Evolutionary conservation across 2,329 filamentous ascomycete species (phyloP).

Genomic region (Exophiala sp.): DNA sequence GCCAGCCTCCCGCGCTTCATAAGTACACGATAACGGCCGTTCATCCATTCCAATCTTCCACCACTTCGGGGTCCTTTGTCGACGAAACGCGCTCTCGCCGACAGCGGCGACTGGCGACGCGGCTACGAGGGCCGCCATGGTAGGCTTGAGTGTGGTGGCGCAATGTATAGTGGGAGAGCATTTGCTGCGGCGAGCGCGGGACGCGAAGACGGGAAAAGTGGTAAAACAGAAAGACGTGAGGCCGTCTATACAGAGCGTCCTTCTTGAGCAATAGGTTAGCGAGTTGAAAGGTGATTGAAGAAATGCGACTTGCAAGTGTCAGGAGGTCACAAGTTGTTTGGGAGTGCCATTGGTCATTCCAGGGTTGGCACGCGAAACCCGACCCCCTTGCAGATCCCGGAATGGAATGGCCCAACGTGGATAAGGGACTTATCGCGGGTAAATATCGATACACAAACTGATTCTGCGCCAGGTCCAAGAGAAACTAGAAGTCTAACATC

Average conservation of each 20-base stretch:
- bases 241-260: slow-evolving; percentile 16
- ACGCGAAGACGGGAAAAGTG: slow-evolving; percentile 2
- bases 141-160: slow-evolving; percentile 24
- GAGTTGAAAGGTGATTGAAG: slow-evolving; percentile 10
- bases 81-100: slow-evolving; percentile 41
- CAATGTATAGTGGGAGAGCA: slow-evolving; percentile 14
- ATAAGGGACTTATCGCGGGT: neutral
- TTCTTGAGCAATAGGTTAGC: slow-evolving; percentile 2
- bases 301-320: slow-evolving; percentile 10
- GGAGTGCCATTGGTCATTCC: slow-evolving; percentile 7
- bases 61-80: slow-evolving; percentile 39
- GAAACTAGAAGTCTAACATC: slow-evolving; percentile 10
- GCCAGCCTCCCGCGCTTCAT: slow-evolving; percentile 31
- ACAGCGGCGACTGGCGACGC: slow-evolving; percentile 39
- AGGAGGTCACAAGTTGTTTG: slow-evolving; percentile 24
- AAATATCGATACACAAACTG: slow-evolving; percentile 24
- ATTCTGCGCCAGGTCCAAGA: slow-evolving; percentile 1
- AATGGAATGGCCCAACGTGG: neutral
- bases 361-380: neutral
- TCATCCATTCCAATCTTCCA: slow-evolving; percentile 47
- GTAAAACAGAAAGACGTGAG: slow-evolving; percentile 3
- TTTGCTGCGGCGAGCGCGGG: slow-evolving; percentile 19
- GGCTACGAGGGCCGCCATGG: slow-evolving; percentile 47
- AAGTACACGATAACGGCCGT: slow-evolving; percentile 29
- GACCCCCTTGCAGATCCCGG: slow-evolving; percentile 3